Conservation (phyloP, 2,329 filamentous ascomycete genomes). For the Exophiala xenobiotica region DNA sequence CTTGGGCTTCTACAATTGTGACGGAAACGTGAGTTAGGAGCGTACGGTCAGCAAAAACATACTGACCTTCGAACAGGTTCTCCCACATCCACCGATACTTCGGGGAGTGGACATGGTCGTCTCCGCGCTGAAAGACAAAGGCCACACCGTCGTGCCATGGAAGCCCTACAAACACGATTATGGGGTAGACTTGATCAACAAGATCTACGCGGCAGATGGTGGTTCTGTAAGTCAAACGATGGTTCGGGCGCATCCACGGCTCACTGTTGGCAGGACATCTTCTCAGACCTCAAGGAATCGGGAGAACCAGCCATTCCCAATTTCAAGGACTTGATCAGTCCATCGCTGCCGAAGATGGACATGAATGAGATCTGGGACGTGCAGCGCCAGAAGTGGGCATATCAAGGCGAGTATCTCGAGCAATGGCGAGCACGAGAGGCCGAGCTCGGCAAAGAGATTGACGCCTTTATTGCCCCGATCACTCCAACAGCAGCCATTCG, state of each 20-base stretch:
- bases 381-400: constrained; percentile 38
- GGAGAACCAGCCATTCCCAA: constrained; percentile 54
- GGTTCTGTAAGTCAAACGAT: constrained; percentile 42
- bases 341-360: constrained; percentile 26
- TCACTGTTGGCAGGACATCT: constrained; percentile 40
- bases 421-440: constrained; percentile 26
- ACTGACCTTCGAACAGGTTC: constrained; percentile 29
- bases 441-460: constrained; percentile 52
- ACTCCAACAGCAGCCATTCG: constrained; percentile 42
- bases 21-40: constrained; percentile 30
- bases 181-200: constrained; percentile 40
- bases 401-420: constrained; percentile 38
- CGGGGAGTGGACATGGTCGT: constrained; percentile 35
- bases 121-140: constrained; percentile 31
- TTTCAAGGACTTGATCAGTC: constrained; percentile 34
- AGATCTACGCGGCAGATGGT: constrained; percentile 48
- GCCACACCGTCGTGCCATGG: constrained; percentile 38
- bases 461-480: constrained; percentile 46
- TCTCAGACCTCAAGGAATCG: constrained; percentile 50
- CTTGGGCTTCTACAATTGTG: constrained; percentile 38
- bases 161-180: constrained; percentile 35
- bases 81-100: constrained; percentile 41
- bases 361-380: constrained; percentile 33
- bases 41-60: neutral
- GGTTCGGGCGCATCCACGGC: constrained; percentile 28